These are phyloP conservation scores for Kokia cookei DNA, from an alignment of 441 rosid species.

Conservation along the genomic window DNA sequence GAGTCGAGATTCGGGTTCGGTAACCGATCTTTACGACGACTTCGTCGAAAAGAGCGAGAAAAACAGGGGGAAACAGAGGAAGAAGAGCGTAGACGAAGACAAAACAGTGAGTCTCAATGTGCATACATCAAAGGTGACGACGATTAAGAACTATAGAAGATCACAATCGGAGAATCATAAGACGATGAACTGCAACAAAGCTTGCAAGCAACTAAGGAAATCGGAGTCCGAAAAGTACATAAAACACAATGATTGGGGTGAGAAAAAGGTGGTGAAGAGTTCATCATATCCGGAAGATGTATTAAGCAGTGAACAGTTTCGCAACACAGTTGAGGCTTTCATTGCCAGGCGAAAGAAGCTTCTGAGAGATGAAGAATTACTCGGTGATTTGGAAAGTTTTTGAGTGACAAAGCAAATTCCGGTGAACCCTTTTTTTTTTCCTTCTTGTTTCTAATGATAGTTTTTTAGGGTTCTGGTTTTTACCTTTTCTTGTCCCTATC, in stretches of 20 bases:
- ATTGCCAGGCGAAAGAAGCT: slow-evolving; percentile 71
- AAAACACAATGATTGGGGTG: slow-evolving; percentile 19
- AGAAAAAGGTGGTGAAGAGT: slow-evolving; percentile 19
- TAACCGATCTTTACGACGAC: slow-evolving; percentile 41
- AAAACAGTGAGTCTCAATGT: slow-evolving; percentile 12
- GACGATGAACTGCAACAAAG: slow-evolving; percentile 5
- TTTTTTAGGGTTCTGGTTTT: not conserved
- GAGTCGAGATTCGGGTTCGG: slow-evolving; percentile 22
- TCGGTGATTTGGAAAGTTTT: slow-evolving; percentile 15
- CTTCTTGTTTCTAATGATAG: no score
- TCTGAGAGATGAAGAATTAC: slow-evolving; percentile 56
- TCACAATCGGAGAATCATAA: slow-evolving; percentile 43
- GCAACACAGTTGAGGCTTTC: slow-evolving; percentile 67
- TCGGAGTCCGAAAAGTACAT: slow-evolving; percentile 38
- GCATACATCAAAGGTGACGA: slow-evolving; percentile 12
- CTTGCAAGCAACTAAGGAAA: slow-evolving; percentile 29
- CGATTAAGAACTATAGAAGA: slow-evolving; percentile 23
- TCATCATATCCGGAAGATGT: slow-evolving; percentile 50
- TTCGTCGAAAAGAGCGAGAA: slow-evolving; percentile 39
- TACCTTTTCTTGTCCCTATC: not conserved
- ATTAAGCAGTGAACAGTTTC: slow-evolving; percentile 87
- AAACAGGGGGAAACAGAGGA: slow-evolving; percentile 20
- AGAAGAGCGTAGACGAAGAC: slow-evolving; percentile 18
- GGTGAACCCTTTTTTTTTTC: not conserved
- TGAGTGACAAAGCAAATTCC: not conserved